Conservation (phyloP, 2,329 filamentous ascomycete species). For the Aspergillus hiratsukae region DNA sequence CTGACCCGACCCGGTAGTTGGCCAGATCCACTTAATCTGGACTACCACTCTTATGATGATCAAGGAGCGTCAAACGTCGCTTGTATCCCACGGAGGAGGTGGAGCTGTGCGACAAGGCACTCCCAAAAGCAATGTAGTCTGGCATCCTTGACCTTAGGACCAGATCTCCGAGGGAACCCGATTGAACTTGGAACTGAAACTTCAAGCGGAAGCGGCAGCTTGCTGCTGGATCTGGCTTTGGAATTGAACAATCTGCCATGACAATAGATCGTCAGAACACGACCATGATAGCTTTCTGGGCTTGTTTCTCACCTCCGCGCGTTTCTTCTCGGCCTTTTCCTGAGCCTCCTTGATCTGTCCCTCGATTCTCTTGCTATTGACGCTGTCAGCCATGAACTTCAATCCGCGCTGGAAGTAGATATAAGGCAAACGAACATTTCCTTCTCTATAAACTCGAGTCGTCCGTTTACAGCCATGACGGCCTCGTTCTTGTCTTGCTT, state of each 20-base stretch:
- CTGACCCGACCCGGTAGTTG: not conserved
- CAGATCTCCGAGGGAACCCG: not conserved
- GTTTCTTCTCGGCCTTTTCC: slow-evolving; percentile 60
- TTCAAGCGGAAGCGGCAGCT: slow-evolving; percentile 29
- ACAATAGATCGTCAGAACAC: slow-evolving; percentile 12
- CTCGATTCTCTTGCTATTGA: slow-evolving; percentile 60
- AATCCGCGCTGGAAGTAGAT: not conserved
- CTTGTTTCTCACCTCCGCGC: slow-evolving; percentile 53
- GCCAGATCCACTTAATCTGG: not conserved
- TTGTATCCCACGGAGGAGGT: not conserved
- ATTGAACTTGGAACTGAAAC: not conserved
- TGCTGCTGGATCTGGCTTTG: slow-evolving; percentile 36
- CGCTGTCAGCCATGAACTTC: slow-evolving; percentile 4
- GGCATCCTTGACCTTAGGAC: not conserved
- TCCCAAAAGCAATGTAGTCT: not conserved
- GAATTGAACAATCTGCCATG: slow-evolving; percentile 34
- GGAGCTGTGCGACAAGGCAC: not conserved
- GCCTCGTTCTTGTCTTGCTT: slow-evolving; percentile 94
- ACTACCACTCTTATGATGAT: not conserved
- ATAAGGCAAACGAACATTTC: slow-evolving; percentile 66
- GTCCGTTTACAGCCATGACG: slow-evolving; percentile 81
- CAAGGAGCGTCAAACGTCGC: not conserved
- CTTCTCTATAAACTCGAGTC: slow-evolving; percentile 86
- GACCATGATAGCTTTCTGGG: not conserved
- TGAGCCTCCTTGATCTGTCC: slow-evolving; percentile 61